Conservation (phyloP, 2,329 filamentous ascomycete genomes). For the Claviceps fusiformis region DNA sequence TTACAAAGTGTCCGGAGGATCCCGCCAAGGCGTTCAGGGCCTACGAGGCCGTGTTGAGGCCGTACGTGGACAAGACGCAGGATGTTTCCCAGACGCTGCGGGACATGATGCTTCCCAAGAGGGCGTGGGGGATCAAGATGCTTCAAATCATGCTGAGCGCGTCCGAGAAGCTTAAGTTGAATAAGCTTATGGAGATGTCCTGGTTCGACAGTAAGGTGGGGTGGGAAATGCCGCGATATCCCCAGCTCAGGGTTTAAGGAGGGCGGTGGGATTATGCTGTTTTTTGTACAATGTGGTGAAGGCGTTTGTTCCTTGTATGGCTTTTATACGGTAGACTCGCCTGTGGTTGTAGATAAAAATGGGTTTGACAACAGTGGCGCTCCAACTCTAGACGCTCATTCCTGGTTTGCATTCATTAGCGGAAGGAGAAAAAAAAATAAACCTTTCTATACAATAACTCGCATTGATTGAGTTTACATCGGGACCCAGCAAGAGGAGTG, state of each 20-base stretch:
- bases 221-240: neutral
- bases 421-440: no score
- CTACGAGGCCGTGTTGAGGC: slow-evolving; percentile 1
- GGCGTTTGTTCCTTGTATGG: no score
- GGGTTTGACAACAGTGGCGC: no score
- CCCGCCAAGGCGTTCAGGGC: neutral
- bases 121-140: neutral
- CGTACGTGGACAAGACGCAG: slow-evolving; percentile 1
- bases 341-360: no score
- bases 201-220: neutral
- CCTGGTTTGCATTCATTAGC: no score
- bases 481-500: no score
- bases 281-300: no score
- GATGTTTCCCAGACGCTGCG: neutral
- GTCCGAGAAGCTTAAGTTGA: neutral
- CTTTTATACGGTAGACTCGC: no score
- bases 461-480: no score
- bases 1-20: neutral
- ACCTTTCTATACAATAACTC: no score
- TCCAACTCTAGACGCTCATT: no score
- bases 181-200: neutral
- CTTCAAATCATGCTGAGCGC: neutral
- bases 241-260: neutral
- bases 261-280: no score
- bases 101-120: neutral